A percentile compares a stretch with the other conserved stretches of the same genome.
Conservation (phyloP, 768 basidiomycete genomes). For the Nevesoporus exiguus region DNA sequence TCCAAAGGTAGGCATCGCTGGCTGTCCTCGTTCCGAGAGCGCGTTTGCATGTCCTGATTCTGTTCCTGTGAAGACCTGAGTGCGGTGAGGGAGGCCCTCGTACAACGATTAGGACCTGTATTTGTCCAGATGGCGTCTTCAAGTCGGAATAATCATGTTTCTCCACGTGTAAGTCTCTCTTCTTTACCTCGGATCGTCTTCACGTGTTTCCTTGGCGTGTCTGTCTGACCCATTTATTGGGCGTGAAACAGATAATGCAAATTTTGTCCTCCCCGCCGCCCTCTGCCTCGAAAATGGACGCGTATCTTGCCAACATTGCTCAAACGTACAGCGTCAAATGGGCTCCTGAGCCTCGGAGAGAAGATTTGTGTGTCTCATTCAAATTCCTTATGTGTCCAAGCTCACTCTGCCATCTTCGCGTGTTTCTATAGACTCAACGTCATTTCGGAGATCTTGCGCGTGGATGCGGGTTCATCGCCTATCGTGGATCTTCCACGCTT, state of each 20-base stretch:
- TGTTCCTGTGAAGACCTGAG: constrained; percentile 48
- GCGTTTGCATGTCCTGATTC: not conserved
- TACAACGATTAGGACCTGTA: constrained; percentile 53
- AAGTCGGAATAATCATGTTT: constrained; percentile 53
- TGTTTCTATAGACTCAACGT: constrained; percentile 41
- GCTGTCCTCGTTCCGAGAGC: not conserved
- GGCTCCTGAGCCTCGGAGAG: constrained; percentile 56
- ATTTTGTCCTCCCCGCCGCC: constrained; percentile 52
- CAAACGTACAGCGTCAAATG: constrained; percentile 53
- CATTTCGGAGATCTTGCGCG: constrained; percentile 61
- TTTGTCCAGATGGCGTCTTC: constrained; percentile 51
- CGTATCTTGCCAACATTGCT: constrained; percentile 53
- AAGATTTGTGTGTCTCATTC: constrained; percentile 51
- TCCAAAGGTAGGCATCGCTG: constrained; percentile 50
- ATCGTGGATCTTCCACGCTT: constrained; percentile 55
- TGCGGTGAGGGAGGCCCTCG: constrained; percentile 49
- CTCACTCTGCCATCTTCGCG: not conserved
- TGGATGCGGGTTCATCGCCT: constrained; percentile 37
- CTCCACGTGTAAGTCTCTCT: constrained; percentile 40
- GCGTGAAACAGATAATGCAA: constrained; percentile 42
- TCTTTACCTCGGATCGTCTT: not conserved
- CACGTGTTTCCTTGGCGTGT: not conserved
- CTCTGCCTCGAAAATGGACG: constrained; percentile 53
- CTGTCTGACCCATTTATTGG: not conserved
- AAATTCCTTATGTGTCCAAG: not conserved